Percentiles rank a stretch among this genome's conserved stretches.
Conservation (phyloP, 2,329 filamentous ascomycete genomes). For the Colletotrichum higginsianum region DNA sequence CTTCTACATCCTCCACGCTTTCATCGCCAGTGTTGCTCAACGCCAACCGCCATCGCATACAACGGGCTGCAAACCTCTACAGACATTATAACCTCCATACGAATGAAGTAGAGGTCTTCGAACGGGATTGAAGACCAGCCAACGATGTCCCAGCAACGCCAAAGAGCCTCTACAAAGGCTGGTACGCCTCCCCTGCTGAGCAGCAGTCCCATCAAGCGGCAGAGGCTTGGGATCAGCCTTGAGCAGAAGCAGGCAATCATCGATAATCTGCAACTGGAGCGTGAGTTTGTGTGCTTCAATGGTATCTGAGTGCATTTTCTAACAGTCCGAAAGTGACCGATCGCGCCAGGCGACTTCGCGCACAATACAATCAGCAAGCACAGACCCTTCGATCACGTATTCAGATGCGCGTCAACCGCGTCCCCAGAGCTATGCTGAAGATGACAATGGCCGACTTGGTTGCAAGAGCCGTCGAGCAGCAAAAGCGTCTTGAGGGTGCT, state of each 20-base stretch:
- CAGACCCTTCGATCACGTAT: constrained; percentile 88
- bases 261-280: constrained; percentile 90
- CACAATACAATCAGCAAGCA: constrained; percentile 90
- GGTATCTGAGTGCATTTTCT: constrained; percentile 28
- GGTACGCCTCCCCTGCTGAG: constrained; percentile 56
- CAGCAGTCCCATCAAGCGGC: constrained; percentile 75
- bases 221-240: constrained; percentile 72
- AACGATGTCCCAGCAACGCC: constrained; percentile 43
- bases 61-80: constrained; percentile 52
- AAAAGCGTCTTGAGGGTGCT: constrained; percentile 51
- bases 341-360: constrained; percentile 87
- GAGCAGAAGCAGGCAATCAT: constrained; percentile 89
- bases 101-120: constrained; percentile 54
- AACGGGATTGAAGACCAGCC: constrained; percentile 44
- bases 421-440: constrained; percentile 84
- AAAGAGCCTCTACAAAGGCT: constrained; percentile 51
- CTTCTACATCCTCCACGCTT: constrained; percentile 26
- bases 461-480: constrained; percentile 62
- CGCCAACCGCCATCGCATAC: constrained; percentile 10
- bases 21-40: constrained; percentile 24
- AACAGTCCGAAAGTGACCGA: constrained; percentile 77
- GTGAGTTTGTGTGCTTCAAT: constrained; percentile 65
- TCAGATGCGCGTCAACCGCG: constrained; percentile 93
- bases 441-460: constrained; percentile 87
- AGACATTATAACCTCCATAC: constrained; percentile 63